Evolutionary conservation across 78 protist species (phyloP).

Genomic region (Emiliania huxleyi): DNA sequence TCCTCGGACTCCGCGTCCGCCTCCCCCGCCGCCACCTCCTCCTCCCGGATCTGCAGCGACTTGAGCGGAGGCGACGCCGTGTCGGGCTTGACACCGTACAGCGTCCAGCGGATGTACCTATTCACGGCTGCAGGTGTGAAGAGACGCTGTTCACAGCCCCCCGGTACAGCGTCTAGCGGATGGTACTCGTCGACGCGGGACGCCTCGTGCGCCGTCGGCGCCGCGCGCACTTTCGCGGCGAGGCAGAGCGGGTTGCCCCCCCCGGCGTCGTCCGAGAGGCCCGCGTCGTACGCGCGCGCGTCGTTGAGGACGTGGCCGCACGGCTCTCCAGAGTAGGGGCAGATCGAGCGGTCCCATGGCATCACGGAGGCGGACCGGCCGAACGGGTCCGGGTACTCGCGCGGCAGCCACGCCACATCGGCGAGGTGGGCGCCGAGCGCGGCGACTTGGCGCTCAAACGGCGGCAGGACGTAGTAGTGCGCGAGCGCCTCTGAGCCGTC

Average conservation of each 20-base stretch:
- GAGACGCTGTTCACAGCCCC: too few relatives aligned
- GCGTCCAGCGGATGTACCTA: background rate
- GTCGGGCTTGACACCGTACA: background rate
- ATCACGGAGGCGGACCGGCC: background rate
- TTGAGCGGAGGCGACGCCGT: background rate
- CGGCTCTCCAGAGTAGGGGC: background rate
- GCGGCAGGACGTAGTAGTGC: background rate
- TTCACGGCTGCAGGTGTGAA: too few relatives aligned
- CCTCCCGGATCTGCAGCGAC: constrained; percentile 12
- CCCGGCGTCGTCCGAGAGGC: constrained; percentile 11
- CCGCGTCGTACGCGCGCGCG: constrained; percentile 24
- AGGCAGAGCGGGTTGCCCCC: background rate
- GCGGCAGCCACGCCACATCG: background rate
- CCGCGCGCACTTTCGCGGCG: background rate
- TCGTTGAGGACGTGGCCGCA: background rate
- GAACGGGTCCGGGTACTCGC: background rate
- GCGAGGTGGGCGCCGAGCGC: background rate
- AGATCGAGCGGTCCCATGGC: background rate
- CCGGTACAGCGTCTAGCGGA: background rate
- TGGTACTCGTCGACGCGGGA: background rate
- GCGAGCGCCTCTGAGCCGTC: background rate
- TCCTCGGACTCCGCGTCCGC: background rate
- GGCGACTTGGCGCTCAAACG: background rate
- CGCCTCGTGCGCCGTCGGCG: background rate
- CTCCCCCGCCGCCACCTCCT: background rate